These are phyloP conservation scores for Penicillium sp. DNA, from an alignment of 2,329 filamentous ascomycete genomes.

Conservation along the genomic window DNA sequence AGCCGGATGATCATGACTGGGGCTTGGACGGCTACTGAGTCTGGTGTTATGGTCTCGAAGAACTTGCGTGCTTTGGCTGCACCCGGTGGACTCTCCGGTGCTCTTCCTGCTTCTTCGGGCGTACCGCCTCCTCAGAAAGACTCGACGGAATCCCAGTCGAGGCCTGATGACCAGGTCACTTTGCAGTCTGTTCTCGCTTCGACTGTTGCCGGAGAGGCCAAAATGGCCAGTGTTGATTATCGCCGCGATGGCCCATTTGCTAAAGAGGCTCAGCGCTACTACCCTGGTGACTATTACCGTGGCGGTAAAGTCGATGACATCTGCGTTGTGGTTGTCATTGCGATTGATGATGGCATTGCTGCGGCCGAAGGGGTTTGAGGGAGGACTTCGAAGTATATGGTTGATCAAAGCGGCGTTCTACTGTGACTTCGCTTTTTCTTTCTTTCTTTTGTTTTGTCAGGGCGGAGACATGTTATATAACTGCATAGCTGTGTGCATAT, in stretches of 20 bases:
- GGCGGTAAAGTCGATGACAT: conserved; percentile 97
- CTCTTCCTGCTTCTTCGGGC: conserved; percentile 18
- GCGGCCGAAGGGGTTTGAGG: not conserved
- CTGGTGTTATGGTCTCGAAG: conserved; percentile 62
- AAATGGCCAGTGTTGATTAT: conserved; percentile 74
- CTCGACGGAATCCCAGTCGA: conserved; percentile 11
- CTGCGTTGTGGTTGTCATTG: conserved; percentile 75
- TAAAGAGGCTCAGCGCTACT: conserved; percentile 85
- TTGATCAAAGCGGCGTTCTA: not conserved
- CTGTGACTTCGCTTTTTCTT: not conserved
- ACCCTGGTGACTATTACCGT: conserved; percentile 78
- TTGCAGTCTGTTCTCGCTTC: conserved; percentile 76
- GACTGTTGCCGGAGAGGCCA: conserved; percentile 76
- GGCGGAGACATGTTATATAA: conserved; percentile 4
- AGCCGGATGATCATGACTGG: conserved; percentile 68
- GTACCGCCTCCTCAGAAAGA: conserved; percentile 9
- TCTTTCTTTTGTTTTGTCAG: not conserved
- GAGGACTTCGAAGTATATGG: not conserved
- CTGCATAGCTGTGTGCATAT: conserved; percentile 7
- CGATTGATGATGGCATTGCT: conserved; percentile 55
- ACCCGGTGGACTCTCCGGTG: conserved; percentile 41
- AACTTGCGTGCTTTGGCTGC: conserved; percentile 55
- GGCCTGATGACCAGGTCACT: conserved; percentile 42
- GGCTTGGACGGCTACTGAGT: conserved; percentile 66
- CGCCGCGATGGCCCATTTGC: conserved; percentile 89